Evolutionary conservation across 2,329 filamentous ascomycete genomes (phyloP), one percentile per base, ranked within the genome.

Genomic region (Purpureocillium lavendulum): DNA sequence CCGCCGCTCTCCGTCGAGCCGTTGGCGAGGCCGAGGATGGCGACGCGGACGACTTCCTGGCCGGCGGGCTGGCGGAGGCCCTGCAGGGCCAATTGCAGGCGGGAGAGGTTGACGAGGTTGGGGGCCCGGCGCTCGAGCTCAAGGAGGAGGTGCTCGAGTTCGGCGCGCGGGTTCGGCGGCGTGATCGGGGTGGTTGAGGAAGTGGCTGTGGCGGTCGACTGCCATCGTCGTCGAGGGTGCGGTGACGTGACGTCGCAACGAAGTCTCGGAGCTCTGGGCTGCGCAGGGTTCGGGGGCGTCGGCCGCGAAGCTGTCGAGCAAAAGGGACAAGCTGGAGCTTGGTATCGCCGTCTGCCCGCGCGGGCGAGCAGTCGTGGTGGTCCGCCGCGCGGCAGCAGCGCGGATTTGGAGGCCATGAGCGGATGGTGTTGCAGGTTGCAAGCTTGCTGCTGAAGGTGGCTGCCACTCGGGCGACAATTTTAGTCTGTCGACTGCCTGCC

Each of bases 51-150:
- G 2, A 72, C 67, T 55, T 82, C 78, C 29, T 68, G 54, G 4
- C 78, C 78, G 0, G 73, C 60, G 2, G 58, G 53, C 52, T 82
- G 74, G 28, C 72, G 69, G 43, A 82, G 57, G 16, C 83, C 80
- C 46, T 77, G 72, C 16, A 87, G 62, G 11, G 84, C 84, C 49
- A 90, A 72, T 58, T 86, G 81, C 34, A 89, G 56, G 40, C 82
- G 71, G 24, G 82, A 77, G n/a, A 82, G 69, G 52, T 83, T 83
- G 39, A 84, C 70, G 49, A 80, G 72, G 42, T 69, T 73, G 17
- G 75, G 70, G 2, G 78, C 77, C 36, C 75, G 65, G 38, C 72
- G 73, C 50, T 83, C 71, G 3, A 90, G 67, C 16, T 75, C 70
- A 2, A 69, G 57, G 1, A 89, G 65, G 3, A 75, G 66, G 33